Evolutionary conservation across 805 yeast genomes (phyloP), one percentile per base, ranked within the genome.

Genomic region (Ogataea zsoltii): DNA sequence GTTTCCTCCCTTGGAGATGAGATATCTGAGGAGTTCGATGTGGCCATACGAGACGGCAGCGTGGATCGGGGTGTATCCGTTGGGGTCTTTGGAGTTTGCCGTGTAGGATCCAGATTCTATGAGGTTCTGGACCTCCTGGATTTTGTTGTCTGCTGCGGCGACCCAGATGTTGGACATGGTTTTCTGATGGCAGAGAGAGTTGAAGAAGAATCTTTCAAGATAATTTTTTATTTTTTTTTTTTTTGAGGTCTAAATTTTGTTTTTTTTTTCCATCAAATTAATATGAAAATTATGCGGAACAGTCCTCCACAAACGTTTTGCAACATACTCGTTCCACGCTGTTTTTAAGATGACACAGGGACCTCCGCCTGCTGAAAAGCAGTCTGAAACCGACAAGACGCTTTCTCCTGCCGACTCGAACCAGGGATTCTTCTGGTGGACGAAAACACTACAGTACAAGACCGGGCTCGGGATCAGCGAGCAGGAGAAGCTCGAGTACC

Each of bases 21-120:
- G 70, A 51, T 75, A 77, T 45, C 68, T 63, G 31, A 94, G 69
- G 32, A 94, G 69, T 9, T 85, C 90, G 2, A 68, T 56, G 61
- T 92, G 91, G 7, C 92, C 92, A 65, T 94, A 94, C 1, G 97
- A 85, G 2, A 95, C 96, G 1, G 99, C 98, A 0, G 99, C 99
- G 64, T 94, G 99, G 11, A 94, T 76, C 6, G 99, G 96, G 0
- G 98, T 92, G 66, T 95, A 94, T 0, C 99, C 99, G 58, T 91
- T 88, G 1, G 88, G 86, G 64, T 94, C 99, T 51, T 83, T 80
- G 6, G 85, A 76, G 58, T 88, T 85, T 3, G 97, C 79, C 2
- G 82, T 74, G 51, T 70, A 72, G 5, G 68, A 58, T 0, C 83
- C 85, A 0, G 75, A 56, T 10, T 66, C 70, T 7, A 94, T 67